These are phyloP conservation scores for Mycena polygramma DNA, from an alignment of 768 basidiomycete genomes.

Conservation along the genomic window DNA sequence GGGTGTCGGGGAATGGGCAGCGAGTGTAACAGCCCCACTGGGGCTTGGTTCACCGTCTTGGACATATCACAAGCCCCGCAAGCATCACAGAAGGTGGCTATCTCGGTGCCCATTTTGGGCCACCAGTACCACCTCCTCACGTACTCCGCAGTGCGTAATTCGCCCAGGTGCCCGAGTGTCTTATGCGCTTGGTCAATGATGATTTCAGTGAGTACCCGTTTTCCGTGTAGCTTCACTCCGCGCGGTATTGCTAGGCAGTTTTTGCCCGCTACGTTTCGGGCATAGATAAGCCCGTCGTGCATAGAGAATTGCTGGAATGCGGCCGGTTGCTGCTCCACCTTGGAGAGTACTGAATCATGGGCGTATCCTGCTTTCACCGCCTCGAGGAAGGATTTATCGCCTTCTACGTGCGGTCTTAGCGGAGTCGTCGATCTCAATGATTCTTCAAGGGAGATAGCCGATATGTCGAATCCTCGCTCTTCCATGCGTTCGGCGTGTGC, in stretches of 20 bases:
- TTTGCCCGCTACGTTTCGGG: neutral
- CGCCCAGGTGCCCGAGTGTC: slow-evolving; percentile 42
- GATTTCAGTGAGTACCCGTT: neutral
- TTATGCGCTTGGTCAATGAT: neutral
- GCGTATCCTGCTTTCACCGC: no score
- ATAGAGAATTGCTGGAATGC: neutral
- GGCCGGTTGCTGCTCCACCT: no score
- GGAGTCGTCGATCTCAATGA: no score
- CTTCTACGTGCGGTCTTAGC: no score
- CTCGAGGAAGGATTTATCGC: no score
- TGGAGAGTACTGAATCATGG: no score
- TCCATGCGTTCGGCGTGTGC: neutral
- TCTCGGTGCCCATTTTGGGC: slow-evolving; percentile 30
- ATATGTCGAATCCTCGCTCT: neutral
- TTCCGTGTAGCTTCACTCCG: no score
- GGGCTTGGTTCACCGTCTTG: no score
- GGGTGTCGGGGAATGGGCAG: no score
- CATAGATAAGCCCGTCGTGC: neutral
- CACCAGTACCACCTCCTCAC: slow-evolving; percentile 40
- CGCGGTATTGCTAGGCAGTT: neutral
- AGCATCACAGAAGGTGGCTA: slow-evolving; percentile 15
- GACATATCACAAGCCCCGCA: no score
- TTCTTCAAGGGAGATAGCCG: no score
- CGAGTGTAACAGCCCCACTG: no score
- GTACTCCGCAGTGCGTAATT: slow-evolving; percentile 41